Evolutionary conservation across 1,139 yeast genomes (phyloP).

Genomic region (Wickerhamomyces sp.): DNA sequence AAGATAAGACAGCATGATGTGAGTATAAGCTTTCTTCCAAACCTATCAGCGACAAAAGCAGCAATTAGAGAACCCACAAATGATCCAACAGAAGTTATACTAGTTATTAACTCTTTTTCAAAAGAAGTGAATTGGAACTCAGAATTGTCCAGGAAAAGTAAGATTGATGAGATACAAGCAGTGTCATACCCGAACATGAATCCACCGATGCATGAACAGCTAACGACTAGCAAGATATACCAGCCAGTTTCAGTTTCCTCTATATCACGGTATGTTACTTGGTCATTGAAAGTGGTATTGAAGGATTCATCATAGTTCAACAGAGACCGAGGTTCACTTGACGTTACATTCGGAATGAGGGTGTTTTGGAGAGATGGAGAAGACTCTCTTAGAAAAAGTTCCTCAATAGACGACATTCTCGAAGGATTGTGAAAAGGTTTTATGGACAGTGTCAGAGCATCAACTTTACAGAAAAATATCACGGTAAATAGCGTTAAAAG

Average conservation of each 20-base stretch:
- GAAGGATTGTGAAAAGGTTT: too few relatives aligned
- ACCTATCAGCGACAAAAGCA: constrained; percentile 30
- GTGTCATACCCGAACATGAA: constrained; percentile 40
- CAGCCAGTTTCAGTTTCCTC: constrained; percentile 26
- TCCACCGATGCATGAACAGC: constrained; percentile 31
- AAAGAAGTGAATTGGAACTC: constrained; percentile 21
- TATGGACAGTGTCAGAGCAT: too few relatives aligned
- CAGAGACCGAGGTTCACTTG: not conserved
- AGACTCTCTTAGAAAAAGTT: not conserved
- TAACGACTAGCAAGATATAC: constrained; percentile 18
- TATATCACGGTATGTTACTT: constrained; percentile 8
- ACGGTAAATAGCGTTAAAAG: too few relatives aligned
- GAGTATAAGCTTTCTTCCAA: constrained; percentile 36
- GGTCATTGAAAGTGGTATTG: constrained; percentile 14
- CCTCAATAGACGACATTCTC: too few relatives aligned
- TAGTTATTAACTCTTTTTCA: constrained; percentile 37
- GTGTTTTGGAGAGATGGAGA: constrained; percentile 9
- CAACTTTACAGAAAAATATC: too few relatives aligned
- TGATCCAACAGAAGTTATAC: constrained; percentile 40
- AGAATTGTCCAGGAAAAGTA: constrained; percentile 32
- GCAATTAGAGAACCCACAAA: constrained; percentile 37
- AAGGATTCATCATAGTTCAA: not conserved
- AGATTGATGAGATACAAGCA: constrained; percentile 39
- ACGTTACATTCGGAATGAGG: not conserved
- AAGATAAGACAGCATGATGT: constrained; percentile 34